Conservation (phyloP, 2,329 filamentous ascomycete genomes). For the Thelonectria discophora region DNA sequence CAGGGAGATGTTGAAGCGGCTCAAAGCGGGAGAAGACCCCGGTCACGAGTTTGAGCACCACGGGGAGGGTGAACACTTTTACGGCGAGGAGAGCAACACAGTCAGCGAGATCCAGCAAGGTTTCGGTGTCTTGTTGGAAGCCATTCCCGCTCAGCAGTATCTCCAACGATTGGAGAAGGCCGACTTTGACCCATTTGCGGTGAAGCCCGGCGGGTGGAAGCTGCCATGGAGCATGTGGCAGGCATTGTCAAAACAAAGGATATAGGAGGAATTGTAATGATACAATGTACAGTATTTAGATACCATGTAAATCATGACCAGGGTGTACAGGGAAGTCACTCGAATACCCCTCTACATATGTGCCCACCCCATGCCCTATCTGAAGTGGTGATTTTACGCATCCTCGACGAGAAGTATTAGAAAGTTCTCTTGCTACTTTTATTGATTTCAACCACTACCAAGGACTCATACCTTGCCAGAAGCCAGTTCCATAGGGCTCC, state of each 20-base stretch:
- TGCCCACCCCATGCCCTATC: no score
- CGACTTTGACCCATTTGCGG: conserved; percentile 85
- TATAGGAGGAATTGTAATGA: conserved; percentile 46
- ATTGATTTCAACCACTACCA: no score
- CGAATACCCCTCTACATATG: conserved; percentile 4
- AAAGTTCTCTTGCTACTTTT: no score
- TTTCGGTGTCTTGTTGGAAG: conserved; percentile 84
- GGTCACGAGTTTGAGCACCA: conserved; percentile 92
- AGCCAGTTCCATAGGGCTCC: no score
- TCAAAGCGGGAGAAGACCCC: conserved; percentile 76
- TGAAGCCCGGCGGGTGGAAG: conserved; percentile 74
- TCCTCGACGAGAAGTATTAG: no score
- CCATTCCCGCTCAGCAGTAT: conserved; percentile 80
- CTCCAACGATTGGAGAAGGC: conserved; percentile 78
- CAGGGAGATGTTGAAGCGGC: conserved; percentile 85
- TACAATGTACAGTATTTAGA: conserved; percentile 30
- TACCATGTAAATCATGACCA: conserved; percentile 6
- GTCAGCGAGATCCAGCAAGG: conserved; percentile 62
- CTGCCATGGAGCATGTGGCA: conserved; percentile 79
- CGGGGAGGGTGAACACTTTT: conserved; percentile 74
- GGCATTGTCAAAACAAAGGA: conserved; percentile 57
- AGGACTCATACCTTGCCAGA: no score
- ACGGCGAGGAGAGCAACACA: conserved; percentile 52
- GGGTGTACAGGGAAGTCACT: background rate
- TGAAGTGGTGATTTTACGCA: no score